Base-by-base conservation (phyloP, 2,329 filamentous ascomycete species). In the Trichoderma atrobrunneum region DNA sequence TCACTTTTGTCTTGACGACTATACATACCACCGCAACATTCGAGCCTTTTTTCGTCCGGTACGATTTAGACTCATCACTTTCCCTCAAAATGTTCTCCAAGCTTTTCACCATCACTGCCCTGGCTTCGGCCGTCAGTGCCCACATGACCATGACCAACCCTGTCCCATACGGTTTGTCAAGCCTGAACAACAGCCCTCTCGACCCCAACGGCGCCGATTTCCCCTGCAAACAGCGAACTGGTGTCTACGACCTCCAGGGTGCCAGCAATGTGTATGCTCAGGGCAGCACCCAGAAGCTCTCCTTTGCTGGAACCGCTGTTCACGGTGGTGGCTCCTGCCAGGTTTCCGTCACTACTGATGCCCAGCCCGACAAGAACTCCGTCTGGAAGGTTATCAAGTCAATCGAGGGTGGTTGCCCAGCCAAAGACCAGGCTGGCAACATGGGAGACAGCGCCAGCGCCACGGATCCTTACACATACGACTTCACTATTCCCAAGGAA, bases 301-400 rank as follows among this genome's bases (percentile, higher is more conserved):
- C 82, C 0, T 93, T 97, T 81, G 83, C 83, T 0, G 95, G 94
- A 43, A 84, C 86, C 63, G 95, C 94, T 3, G 89, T 91, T 0
- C 96, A 99, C 76, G 95, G 95, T 21, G 96, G 96, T 69, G 96
- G 96, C 0, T 97, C 93, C 0, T 98, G 96, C 84, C 96, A 99
- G 78, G 83, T 98, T 72, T 92, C 91, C 10, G 84, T 99, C 76
- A 96, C 95, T 0, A 94, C 92, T 21, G 95, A 98, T 76, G 84
- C 86, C 12, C 83, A 86, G 14, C 90, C 94, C 0, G 90, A 88
- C 30, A 88, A 87, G 75, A 81, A 88, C 75, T 91, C 89, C 0
- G 86, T 88, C 26, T 99, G 92, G 90, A 94, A 95, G 80, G 95
- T 98, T 74, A 95, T 99, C 80, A 90, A 96, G 78, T 95, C 92